Base-by-base conservation (phyloP, 495 filamentous ascomycete genomes). In the Penicillium waksmanii region DNA sequence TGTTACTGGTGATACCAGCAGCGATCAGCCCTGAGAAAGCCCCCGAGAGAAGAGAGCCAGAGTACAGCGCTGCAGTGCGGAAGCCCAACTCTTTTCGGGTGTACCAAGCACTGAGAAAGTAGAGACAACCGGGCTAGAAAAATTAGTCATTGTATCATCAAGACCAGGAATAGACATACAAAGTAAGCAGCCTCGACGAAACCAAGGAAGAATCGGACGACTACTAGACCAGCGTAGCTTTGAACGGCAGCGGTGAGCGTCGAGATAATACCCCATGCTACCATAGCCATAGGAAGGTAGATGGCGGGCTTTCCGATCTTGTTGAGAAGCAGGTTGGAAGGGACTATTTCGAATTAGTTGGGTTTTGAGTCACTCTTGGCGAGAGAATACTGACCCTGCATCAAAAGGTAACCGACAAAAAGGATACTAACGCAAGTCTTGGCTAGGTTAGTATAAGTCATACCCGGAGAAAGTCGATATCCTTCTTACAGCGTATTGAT, bases 261-360 rank as follows among this genome's bases (percentile, higher is more conserved):
- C 0, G 86, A 89, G 54, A 92, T 87, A n/a, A 85, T 72, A n/a
- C 87, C 87, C 89, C 89, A 92, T 3, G 87, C 57, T 19, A 87
- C 72, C 85, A 89, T 91, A 33, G 82, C 80, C 36, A 70, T 66
- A 1, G 86, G 86, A 6, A 92, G 78, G 64, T 90, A 91, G 17
- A 89, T 57, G 4, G 81, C 84, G 3, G 89, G 89, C 56, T 78
- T 78, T 33, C 74, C 76, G 48, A 82, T 72, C 53, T 77, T 79
- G 61, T 80, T 82, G 12, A 83, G 59, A 47, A 81, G 67, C 56
- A 83, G 53, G 61, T 77, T 80, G 13, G 73, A 77, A 1, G 74
- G 77, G 31, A 79, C 66, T 66, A 52, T 17, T 48, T 19, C 35
- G 13, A 36, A 31, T 23, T 10, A 50, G 55, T 48, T 0, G 33